A percentile compares a stretch with the other conserved stretches of the same genome.
These are phyloP conservation scores for Colletotrichum sp. DNA, from an alignment of 2,329 filamentous ascomycete species.

Conservation along the genomic window DNA sequence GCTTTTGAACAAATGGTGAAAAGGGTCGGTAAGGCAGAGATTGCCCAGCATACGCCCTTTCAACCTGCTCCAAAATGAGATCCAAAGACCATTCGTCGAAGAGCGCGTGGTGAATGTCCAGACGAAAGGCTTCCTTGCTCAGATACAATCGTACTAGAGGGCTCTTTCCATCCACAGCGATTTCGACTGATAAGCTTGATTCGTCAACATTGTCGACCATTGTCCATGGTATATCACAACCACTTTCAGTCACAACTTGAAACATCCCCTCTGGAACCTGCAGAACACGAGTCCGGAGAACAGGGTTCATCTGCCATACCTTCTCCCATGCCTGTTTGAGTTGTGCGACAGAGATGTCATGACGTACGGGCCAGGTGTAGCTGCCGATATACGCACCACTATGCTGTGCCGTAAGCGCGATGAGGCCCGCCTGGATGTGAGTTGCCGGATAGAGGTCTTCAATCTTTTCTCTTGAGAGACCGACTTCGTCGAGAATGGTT, in stretches of 20 bases:
- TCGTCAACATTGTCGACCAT: not conserved
- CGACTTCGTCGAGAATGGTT: not conserved
- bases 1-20: constrained; percentile 2
- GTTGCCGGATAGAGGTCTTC: constrained; percentile 23
- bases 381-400: constrained; percentile 18
- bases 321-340: constrained; percentile 33
- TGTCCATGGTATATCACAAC: too few relatives aligned
- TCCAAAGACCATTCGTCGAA: not conserved
- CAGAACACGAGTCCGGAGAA: constrained; percentile 11
- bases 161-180: not conserved
- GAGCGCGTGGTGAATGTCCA: constrained; percentile 2
- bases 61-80: not conserved
- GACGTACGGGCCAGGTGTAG: not conserved
- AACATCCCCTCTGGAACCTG: not conserved
- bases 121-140: not conserved
- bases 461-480: not conserved
- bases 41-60: constrained; percentile 3
- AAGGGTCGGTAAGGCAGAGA: not conserved
- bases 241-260: not conserved
- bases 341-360: not conserved
- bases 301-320: not conserved
- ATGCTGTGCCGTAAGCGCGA: constrained; percentile 24
- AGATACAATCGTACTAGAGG: not conserved
- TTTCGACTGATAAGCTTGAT: not conserved
- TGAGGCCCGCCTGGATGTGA: constrained; percentile 20